Evolutionary conservation across 768 basidiomycete genomes (phyloP).

Genomic region (Trametes meyenii): DNA sequence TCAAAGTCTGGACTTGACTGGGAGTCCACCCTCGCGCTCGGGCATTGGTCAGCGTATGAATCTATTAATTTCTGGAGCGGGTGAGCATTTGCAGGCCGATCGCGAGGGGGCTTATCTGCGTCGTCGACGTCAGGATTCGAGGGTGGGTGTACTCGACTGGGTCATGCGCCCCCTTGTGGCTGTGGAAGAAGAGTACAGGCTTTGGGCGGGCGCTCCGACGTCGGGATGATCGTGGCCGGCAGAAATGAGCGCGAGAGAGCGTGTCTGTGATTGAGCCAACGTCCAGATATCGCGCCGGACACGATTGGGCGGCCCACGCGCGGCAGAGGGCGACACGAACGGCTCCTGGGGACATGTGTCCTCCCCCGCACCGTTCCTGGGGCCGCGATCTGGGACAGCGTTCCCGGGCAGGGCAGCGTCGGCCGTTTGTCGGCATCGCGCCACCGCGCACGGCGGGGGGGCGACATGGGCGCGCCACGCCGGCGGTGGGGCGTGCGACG

Average conservation of each 20-base stretch:
- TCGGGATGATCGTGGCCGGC: constrained; percentile 11
- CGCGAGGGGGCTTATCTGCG: constrained; percentile 17
- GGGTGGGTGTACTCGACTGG: constrained; percentile 6
- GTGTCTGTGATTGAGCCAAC: constrained; percentile 10
- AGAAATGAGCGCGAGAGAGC: not conserved
- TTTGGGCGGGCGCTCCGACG: constrained; percentile 17
- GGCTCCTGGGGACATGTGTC: constrained; percentile 1
- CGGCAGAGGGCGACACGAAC: constrained; percentile 13
- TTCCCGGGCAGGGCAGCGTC: constrained; percentile 14
- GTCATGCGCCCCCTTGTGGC: constrained; percentile 22
- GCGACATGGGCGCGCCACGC: constrained; percentile 1
- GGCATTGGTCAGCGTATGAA: not conserved
- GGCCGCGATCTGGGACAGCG: not conserved
- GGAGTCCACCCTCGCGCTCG: not conserved
- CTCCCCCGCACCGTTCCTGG: not conserved
- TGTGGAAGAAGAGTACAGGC: constrained; percentile 15
- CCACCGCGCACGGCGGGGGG: not conserved
- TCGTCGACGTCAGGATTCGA: not conserved
- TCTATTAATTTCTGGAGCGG: not conserved
- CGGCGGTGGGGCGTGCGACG: not conserved
- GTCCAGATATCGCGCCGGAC: constrained; percentile 6
- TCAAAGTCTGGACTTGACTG: not conserved
- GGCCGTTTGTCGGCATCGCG: constrained; percentile 9
- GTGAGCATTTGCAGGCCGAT: not conserved
- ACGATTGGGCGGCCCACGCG: constrained; percentile 4